phyloP scores from a whole-genome alignment of 768 basidiomycete genomes.

The Russula sp. region DNA sequence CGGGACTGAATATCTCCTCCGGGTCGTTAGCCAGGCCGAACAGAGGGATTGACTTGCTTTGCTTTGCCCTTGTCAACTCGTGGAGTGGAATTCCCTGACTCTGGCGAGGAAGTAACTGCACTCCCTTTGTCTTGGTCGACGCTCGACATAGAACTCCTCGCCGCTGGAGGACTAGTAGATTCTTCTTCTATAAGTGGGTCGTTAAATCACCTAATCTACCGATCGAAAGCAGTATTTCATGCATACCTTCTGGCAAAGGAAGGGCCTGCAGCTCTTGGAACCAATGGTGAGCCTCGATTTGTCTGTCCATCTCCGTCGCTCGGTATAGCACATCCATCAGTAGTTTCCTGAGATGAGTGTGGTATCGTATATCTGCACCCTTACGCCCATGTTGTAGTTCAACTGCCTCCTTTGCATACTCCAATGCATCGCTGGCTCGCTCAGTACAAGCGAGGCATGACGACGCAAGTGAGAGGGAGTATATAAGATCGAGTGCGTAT shows the following conservation, averaged over 20 bases:
- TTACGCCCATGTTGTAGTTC: conserved; percentile 5
- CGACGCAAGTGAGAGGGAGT: conserved; percentile 10
- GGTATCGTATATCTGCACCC: neutral
- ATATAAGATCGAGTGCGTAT: conserved; percentile 6
- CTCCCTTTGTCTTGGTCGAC: neutral
- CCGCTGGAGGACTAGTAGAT: neutral
- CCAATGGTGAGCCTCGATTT: neutral
- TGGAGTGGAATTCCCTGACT: too few relatives aligned
- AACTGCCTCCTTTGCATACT: conserved; percentile 13
- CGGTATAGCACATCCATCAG: conserved; percentile 5
- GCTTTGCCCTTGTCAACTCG: too few relatives aligned
- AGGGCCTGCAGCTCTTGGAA: conserved; percentile 2
- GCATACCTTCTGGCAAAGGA: neutral
- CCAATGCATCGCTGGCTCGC: neutral
- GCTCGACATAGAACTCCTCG: neutral
- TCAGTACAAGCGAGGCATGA: conserved; percentile 15
- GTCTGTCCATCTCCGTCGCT: neutral
- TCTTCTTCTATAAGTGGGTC: neutral
- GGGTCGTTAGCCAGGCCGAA: too few relatives aligned
- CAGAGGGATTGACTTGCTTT: neutral
- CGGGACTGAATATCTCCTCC: conserved; percentile 13
- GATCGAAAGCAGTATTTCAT: neutral
- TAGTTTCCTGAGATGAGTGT: neutral
- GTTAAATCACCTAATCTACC: neutral
- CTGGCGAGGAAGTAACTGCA: too few relatives aligned